Base-by-base conservation (phyloP, 2,329 filamentous ascomycete species). In the Ilyonectria robusta region DNA sequence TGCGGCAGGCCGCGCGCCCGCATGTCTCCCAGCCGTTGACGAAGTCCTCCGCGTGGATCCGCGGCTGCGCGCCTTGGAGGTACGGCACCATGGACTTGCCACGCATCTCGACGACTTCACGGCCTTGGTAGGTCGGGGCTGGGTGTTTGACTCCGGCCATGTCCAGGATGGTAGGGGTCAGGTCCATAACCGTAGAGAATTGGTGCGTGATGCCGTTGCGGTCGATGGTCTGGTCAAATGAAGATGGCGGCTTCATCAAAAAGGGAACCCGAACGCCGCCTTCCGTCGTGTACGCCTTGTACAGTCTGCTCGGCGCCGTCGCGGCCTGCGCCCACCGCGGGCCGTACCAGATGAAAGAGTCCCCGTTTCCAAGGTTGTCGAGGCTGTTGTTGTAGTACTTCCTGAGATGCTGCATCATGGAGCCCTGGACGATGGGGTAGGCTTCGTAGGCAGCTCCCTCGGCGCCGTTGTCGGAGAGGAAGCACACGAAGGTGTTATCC, bases 401-500 rank as follows among this genome's bases (percentile, higher is more conserved):
- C 46, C 60, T 57, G 40, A 67, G 61, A 50, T 69, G 62, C 59
- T 69, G 46, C 29, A 69, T 61, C 68, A 67, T 63, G 85, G 61
- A 66, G 15, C 62, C 66, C 42, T 68, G 66, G n/a, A 69, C 65
- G 15, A 59, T 66, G 13, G 62, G 67, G 15, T 62, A 68, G 3
- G 68, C 62, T 46, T 70, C 71, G 26, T 66, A 87, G 1, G 84
- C 83, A 19, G 86, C 86, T 19, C 88, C 87, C 70, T 90, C 88
- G 17, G 87, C 88, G 4, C 88, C 87, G 66, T 91, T 90, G 77
- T 91, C 88, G 1, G 84, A 88, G 81, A 91, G 86, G 82, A 91
- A 91, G 73, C 86, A 84, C 57, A 92, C 82, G 67, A 91, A 87
- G 2, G 89, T 92, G 75, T 91, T 90, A 68, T 91, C 89, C 1